Conservation (phyloP, 805 yeast species). For the Ogataea ganodermae region DNA sequence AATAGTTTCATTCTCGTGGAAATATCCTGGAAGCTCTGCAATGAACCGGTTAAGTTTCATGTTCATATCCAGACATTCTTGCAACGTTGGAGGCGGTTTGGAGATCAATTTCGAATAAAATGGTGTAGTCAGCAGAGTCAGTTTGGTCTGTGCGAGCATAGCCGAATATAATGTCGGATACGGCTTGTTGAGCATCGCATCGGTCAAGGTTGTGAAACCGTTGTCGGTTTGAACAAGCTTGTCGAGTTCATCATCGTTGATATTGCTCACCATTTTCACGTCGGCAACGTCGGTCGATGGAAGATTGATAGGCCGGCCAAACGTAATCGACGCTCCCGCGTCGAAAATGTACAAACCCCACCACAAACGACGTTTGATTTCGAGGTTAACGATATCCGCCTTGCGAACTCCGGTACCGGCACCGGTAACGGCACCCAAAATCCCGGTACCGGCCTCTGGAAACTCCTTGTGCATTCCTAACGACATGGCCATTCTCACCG, state of each 20-base stretch:
- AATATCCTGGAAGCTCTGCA: constrained; percentile 46
- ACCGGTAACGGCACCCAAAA: constrained; percentile 17
- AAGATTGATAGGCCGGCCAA: constrained; percentile 62
- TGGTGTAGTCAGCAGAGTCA: constrained; percentile 49
- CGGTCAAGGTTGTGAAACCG: constrained; percentile 16
- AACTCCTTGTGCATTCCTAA: constrained; percentile 63
- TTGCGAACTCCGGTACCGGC: constrained; percentile 17
- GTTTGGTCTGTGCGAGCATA: constrained; percentile 53
- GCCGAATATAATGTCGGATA: constrained; percentile 62
- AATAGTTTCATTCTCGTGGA: constrained; percentile 42
- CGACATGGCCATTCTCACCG: constrained; percentile 66
- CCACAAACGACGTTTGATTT: constrained; percentile 63
- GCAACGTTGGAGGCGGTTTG: constrained; percentile 48
- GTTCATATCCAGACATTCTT: constrained; percentile 53
- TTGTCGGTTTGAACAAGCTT: constrained; percentile 27
- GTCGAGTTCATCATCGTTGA: constrained; percentile 45
- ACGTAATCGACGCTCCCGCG: constrained; percentile 62
- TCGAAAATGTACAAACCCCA: constrained; percentile 68
- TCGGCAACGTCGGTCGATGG: constrained; percentile 51
- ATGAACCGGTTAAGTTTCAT: constrained; percentile 43
- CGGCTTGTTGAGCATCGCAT: constrained; percentile 28
- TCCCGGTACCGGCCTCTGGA: constrained; percentile 29
- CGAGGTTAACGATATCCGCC: constrained; percentile 46
- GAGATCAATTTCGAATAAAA: constrained; percentile 51
- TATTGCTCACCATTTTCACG: constrained; percentile 50